Evolutionary conservation across 176 grass and related monocot species (phyloP), one percentile per base, ranked within the genome.

Genomic region (Alloteropsis semialata): DNA sequence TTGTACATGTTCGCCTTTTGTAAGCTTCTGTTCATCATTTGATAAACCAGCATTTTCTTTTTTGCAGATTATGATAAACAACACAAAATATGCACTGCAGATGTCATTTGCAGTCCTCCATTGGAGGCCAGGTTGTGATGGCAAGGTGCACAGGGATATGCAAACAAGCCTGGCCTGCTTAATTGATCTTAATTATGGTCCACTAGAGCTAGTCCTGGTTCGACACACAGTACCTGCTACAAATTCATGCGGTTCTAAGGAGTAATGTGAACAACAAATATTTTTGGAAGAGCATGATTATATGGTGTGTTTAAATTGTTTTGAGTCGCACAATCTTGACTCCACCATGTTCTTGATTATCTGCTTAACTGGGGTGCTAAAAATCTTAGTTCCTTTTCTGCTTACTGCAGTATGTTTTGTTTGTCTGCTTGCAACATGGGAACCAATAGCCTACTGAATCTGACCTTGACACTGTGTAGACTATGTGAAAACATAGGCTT

Each of bases 231-330:
- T 85, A 14, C 77, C 85, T 62, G 75, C 85, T 72, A 87, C 87
- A 70, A 82, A 85, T 72, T 87, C 85, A 33, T 85, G 81, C 17
- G 77, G 69, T 93, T 71, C 77, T 77, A 36, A 90, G 81, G 81
- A 90, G 88, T 58, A 72, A 85, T 74, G 77, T 88, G 41, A 88
- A 88, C 21, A 32, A 88, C 13, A 82, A 62, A 69, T 93, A 85
- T 61, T 93, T 93, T 78, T 71, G 13, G 91, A 88, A 79, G 91
- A 85, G 41, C 77, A 90, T 75, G 88, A 93, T 57, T 49, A 10
- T 22, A 85, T 62, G 91, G 84, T 89, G 84, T 74, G 72, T 65
- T 78, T 60, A 59, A 43, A 61, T 58, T 4, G 11, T 4, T 77
- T 44, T 77, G 18, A 27, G 22, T 7, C 36, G 18, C 11, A 11